Percentiles rank a stretch among this genome's conserved stretches.
phyloP scores from a whole-genome alignment of 148 eudicot species.

The Heliosperma pusillum region DNA sequence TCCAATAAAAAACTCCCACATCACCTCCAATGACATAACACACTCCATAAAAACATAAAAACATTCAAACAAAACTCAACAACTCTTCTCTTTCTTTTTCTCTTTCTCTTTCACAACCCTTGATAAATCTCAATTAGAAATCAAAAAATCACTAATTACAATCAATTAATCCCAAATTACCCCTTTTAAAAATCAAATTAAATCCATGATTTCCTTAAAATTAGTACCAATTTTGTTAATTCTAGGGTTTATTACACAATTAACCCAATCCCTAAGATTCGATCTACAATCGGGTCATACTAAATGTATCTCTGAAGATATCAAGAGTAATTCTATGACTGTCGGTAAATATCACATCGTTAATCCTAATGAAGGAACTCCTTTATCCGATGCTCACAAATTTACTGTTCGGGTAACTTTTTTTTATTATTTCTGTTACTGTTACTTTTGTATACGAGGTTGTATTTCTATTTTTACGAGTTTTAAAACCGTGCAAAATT shows the following conservation, averaged over 20 bases:
- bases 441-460: background rate
- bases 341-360: constrained; percentile 76
- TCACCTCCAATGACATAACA: too few species aligned
- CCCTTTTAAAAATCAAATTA: background rate
- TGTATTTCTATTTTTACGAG: too few species aligned
- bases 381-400: constrained; percentile 71
- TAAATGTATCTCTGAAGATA: constrained; percentile 89
- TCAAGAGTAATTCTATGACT: constrained; percentile 72
- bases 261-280: constrained; percentile 55
- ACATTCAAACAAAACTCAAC: too few species aligned
- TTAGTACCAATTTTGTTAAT: constrained; percentile 27
- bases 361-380: constrained; percentile 56
- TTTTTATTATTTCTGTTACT: background rate
- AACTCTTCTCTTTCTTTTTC: background rate
- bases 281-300: constrained; percentile 84
- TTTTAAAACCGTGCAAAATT: too few species aligned
- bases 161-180: background rate
- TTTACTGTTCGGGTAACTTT: constrained; percentile 59
- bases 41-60: too few species aligned
- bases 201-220: constrained; percentile 20
- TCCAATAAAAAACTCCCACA: too few species aligned
- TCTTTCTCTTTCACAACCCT: background rate
- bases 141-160: background rate
- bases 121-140: background rate
- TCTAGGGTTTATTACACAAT: constrained; percentile 41